Conservation (phyloP, 83 land plant species). For the Larix sibirica region DNA sequence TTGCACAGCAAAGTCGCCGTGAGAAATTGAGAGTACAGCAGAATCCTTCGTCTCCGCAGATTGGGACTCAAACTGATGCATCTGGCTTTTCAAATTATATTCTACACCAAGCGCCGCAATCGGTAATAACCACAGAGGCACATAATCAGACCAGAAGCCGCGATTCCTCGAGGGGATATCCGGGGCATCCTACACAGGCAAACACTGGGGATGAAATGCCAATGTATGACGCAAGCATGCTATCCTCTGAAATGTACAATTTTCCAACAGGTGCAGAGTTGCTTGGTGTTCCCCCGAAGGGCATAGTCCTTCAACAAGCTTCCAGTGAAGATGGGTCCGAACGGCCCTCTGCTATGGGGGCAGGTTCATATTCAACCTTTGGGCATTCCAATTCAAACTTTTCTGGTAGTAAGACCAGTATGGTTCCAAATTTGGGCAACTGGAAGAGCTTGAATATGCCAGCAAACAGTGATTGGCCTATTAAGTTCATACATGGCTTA, state of each 20-base stretch:
- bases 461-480: constrained; percentile 7
- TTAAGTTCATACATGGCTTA: constrained; percentile 9
- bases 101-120: constrained; percentile 10
- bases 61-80: constrained; percentile 6
- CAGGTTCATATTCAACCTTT: constrained; percentile 1
- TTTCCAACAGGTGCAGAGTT: constrained; percentile 12
- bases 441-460: constrained; percentile 7
- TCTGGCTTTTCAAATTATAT: constrained; percentile 12
- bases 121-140: not conserved
- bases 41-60: constrained; percentile 1
- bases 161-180: constrained; percentile 2
- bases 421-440: not conserved
- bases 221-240: constrained; percentile 13
- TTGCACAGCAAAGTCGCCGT: constrained; percentile 7
- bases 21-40: constrained; percentile 13
- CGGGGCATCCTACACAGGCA: not conserved
- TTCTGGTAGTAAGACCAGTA: constrained; percentile 1
- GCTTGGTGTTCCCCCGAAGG: constrained; percentile 9
- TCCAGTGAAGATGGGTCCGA: constrained; percentile 9
- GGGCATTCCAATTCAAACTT: constrained; percentile 5
- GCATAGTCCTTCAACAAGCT: constrained; percentile 6
- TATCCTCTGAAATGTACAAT: constrained; percentile 16
- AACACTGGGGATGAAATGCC: not conserved
- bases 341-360: not conserved
- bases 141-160: not conserved